phyloP scores from a whole-genome alignment of 2,329 filamentous ascomycete genomes.

The Grosmannia penicillata region DNA sequence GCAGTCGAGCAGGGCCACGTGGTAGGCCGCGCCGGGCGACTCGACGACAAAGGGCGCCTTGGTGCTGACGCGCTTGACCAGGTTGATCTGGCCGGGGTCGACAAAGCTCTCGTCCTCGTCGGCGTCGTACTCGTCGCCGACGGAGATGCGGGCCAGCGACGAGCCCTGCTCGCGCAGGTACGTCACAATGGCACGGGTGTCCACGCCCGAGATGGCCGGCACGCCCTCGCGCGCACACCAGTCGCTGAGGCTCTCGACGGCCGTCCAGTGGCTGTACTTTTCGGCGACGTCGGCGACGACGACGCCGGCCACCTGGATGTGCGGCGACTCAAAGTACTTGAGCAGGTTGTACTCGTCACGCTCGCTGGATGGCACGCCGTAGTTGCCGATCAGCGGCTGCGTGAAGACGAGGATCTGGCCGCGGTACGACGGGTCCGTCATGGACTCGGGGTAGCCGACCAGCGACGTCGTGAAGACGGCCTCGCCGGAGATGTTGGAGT shows the following conservation, averaged over 20 bases:
- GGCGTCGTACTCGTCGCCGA: conserved; percentile 95
- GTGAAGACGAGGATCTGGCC: conserved; percentile 98
- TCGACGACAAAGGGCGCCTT: conserved; percentile 95
- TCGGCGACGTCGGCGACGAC: conserved; percentile 90
- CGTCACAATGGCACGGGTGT: conserved; percentile 93
- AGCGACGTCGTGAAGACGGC: conserved; percentile 97
- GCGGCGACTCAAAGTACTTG: conserved; percentile 96
- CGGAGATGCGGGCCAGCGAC: conserved; percentile 82
- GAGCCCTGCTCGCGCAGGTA: conserved; percentile 92
- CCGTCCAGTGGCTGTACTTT: conserved; percentile 97
- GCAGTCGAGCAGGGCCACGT: conserved; percentile 91
- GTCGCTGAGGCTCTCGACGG: conserved; percentile 79
- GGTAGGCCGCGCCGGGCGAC: conserved; percentile 67
- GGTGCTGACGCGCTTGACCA: conserved; percentile 91
- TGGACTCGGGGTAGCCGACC: conserved; percentile 92
- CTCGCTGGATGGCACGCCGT: conserved; percentile 77
- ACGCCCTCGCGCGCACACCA: conserved; percentile 97
- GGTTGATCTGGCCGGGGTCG: conserved; percentile 91
- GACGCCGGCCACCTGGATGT: conserved; percentile 91
- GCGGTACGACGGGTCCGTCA: conserved; percentile 77
- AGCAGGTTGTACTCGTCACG: conserved; percentile 81
- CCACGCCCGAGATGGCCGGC: conserved; percentile 89
- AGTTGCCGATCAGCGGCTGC: conserved; percentile 93
- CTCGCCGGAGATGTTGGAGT: conserved; percentile 92
- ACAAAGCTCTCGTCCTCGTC: conserved; percentile 94